These are phyloP conservation scores for Russula vinacea DNA, from an alignment of 768 basidiomycete genomes.

Conservation along the genomic window DNA sequence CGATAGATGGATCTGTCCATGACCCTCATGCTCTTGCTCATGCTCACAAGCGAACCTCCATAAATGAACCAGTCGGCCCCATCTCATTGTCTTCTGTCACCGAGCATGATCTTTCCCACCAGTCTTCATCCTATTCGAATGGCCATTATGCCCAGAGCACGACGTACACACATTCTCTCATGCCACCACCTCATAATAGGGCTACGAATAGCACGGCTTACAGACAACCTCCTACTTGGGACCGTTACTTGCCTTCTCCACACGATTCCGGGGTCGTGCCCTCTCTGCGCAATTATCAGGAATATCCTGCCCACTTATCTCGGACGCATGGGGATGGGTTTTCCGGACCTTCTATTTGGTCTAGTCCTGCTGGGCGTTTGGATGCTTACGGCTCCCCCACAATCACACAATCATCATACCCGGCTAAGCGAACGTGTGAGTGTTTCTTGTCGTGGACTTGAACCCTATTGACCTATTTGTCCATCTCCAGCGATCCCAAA, in stretches of 20 bases:
- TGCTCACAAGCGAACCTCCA: constrained; percentile 47
- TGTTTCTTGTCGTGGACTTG: constrained; percentile 21
- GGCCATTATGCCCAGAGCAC: constrained; percentile 19
- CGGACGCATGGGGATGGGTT: constrained; percentile 28
- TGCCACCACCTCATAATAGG: constrained; percentile 25
- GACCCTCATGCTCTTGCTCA: constrained; percentile 40
- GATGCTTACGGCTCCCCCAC: constrained; percentile 45
- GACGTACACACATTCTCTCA: constrained; percentile 28
- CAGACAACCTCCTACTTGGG: constrained; percentile 59
- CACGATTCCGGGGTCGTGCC: constrained; percentile 19
- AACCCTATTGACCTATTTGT: constrained; percentile 21
- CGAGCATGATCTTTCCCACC: constrained; percentile 30
- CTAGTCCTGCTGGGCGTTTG: constrained; percentile 37
- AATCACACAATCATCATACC: constrained; percentile 46
- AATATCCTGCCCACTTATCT: constrained; percentile 27
- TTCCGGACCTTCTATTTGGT: constrained; percentile 28
- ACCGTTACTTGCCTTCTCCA: constrained; percentile 32
- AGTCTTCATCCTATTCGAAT: constrained; percentile 7
- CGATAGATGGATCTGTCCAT: constrained; percentile 43
- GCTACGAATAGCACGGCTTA: constrained; percentile 37
- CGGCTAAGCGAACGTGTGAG: constrained; percentile 58
- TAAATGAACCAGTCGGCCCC: constrained; percentile 51
- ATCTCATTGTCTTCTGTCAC: constrained; percentile 37
- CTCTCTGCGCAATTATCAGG: constrained; percentile 21
- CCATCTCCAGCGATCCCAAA: constrained; percentile 24